Evolutionary conservation across 2,329 filamentous ascomycete species (phyloP).

Genomic region (Exophiala xenobiotica): DNA sequence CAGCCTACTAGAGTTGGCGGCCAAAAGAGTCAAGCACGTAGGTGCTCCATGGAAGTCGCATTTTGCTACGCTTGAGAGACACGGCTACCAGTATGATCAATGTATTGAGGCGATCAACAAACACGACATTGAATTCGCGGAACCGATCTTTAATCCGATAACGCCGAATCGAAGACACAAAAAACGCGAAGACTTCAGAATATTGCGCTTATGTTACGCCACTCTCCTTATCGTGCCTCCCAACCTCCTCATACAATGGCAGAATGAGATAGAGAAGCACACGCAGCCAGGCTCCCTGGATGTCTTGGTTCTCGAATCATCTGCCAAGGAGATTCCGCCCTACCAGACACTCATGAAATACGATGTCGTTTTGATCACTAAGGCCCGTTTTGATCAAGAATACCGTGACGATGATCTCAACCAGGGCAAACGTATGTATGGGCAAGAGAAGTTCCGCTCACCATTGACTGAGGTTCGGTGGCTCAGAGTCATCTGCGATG

Average conservation of each 20-base stretch:
- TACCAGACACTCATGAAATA: constrained; percentile 60
- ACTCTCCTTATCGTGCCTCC: constrained; percentile 79
- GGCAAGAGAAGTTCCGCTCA: constrained; percentile 52
- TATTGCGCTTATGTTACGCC: constrained; percentile 63
- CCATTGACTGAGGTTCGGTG: constrained; percentile 73
- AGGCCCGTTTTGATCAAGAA: constrained; percentile 69
- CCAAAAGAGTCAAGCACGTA: constrained; percentile 64
- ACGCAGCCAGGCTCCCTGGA: constrained; percentile 59
- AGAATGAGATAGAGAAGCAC: constrained; percentile 75
- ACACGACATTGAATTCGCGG: constrained; percentile 61
- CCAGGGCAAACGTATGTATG: constrained; percentile 48
- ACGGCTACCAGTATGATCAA: constrained; percentile 52
- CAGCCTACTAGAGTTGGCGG: constrained; percentile 72
- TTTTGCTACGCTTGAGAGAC: constrained; percentile 53
- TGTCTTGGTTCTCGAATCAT: constrained; percentile 61
- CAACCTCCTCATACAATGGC: constrained; percentile 84
- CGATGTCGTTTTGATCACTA: constrained; percentile 77
- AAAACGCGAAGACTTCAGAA: constrained; percentile 29
- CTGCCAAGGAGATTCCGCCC: constrained; percentile 55
- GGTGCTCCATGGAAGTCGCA: constrained; percentile 69
- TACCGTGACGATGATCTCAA: constrained; percentile 54
- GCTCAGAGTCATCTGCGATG: constrained; percentile 86
- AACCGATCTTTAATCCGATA: constrained; percentile 48
- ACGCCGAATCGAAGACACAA: constrained; percentile 37
- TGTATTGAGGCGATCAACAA: constrained; percentile 59